Percentiles rank a stretch among this genome's conserved stretches.
Evolutionary conservation across 306 rosid genomes (phyloP).

Genomic region (Cyclanthera cordifolia): DNA sequence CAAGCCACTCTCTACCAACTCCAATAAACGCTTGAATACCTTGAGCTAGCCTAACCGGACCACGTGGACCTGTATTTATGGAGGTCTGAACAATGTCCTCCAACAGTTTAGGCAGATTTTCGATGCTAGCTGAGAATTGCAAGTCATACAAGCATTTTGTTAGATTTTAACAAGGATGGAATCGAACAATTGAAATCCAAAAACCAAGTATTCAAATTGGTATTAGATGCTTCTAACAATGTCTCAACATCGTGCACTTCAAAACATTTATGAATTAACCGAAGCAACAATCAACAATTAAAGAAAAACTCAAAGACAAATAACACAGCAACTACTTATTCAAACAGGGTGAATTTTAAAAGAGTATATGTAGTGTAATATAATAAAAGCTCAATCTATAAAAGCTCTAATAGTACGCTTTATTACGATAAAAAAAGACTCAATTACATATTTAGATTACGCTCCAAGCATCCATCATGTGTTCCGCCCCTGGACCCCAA

Average conservation of each 20-base stretch:
- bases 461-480: too few relatives aligned
- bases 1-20: conserved; percentile 87
- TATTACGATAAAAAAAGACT: too few relatives aligned
- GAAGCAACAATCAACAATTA: too few relatives aligned
- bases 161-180: not conserved
- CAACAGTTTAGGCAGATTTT: conserved; percentile 66
- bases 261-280: not conserved
- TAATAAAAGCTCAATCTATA: too few relatives aligned
- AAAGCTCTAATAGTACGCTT: too few relatives aligned
- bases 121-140: conserved; percentile 40
- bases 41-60: conserved; percentile 72
- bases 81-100: conserved; percentile 90
- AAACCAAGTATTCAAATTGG: not conserved
- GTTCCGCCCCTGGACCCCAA: too few relatives aligned
- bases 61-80: conserved; percentile 74
- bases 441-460: too few relatives aligned
- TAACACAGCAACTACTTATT: too few relatives aligned
- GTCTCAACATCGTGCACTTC: not conserved
- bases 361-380: too few relatives aligned
- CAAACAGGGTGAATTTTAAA: too few relatives aligned
- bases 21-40: conserved; percentile 80
- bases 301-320: too few relatives aligned
- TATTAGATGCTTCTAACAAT: not conserved
- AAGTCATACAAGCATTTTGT: conserved; percentile 3
- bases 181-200: not conserved